Percentiles rank a stretch among this genome's conserved stretches.
These are phyloP conservation scores for Leccinum pellstonianum DNA, from an alignment of 768 basidiomycete genomes.

Conservation along the genomic window DNA sequence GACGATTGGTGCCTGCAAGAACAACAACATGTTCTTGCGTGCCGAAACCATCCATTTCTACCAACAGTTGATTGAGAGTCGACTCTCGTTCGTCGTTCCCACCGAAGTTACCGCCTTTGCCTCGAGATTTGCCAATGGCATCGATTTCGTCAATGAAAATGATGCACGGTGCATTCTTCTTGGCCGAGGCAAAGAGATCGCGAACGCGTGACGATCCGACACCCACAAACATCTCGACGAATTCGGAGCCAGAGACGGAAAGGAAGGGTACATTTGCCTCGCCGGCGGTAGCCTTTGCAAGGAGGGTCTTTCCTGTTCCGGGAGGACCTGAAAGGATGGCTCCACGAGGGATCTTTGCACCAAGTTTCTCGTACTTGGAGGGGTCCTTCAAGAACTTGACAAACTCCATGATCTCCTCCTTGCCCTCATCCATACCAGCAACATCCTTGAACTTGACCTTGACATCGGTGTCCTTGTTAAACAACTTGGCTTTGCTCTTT, in stretches of 20 bases:
- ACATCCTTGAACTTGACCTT: conserved; percentile 94
- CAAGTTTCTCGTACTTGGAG: conserved; percentile 88
- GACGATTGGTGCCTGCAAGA: conserved; percentile 93
- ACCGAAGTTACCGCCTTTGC: conserved; percentile 73
- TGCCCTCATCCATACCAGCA: conserved; percentile 99
- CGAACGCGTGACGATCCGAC: conserved; percentile 97
- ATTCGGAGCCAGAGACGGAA: conserved; percentile 97
- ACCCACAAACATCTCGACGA: conserved; percentile 99
- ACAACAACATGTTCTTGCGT: conserved; percentile 97
- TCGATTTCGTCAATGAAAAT: conserved; percentile 99
- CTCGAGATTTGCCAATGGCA: conserved; percentile 94
- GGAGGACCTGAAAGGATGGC: conserved; percentile 95
- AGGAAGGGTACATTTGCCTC: conserved; percentile 98
- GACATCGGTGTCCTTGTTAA: conserved; percentile 96
- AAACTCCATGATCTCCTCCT: conserved; percentile 99
- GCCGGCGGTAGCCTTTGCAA: conserved; percentile 98
- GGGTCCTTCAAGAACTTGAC: conserved; percentile 99
- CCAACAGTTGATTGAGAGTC: conserved; percentile 94
- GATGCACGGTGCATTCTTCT: conserved; percentile 97
- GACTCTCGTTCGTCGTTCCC: conserved; percentile 98
- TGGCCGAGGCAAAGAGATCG: conserved; percentile 95
- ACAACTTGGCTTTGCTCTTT: conserved; percentile 90
- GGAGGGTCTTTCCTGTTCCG: conserved; percentile 96
- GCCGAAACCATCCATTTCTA: conserved; percentile 99
- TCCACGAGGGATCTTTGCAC: conserved; percentile 96